Conservation (phyloP, 164 flowering plant species). For the Macadamia tetraphylla region DNA sequence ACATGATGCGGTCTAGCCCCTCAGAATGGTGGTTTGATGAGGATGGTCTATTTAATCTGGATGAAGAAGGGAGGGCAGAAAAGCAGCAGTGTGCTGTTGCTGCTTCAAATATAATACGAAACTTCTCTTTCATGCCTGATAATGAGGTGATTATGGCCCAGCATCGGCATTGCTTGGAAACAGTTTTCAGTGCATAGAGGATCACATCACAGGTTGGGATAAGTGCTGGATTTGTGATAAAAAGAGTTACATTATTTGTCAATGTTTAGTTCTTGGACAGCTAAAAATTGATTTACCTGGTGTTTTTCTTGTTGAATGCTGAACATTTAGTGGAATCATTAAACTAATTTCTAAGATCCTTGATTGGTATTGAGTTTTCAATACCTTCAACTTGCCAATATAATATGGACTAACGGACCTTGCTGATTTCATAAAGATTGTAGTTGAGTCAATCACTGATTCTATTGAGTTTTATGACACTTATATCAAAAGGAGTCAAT, state of each 20-base stretch:
- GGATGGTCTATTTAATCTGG: slow-evolving; percentile 88
- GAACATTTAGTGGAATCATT: too few species aligned
- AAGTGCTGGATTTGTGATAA: neutral
- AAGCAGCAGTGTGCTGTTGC: slow-evolving; percentile 95
- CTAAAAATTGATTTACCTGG: too few species aligned
- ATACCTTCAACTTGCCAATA: too few species aligned
- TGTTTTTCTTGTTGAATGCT: too few species aligned
- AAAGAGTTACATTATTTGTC: neutral
- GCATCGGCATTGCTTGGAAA: slow-evolving; percentile 82
- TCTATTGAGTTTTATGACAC: too few species aligned
- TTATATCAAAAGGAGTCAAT: too few species aligned
- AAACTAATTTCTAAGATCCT: too few species aligned
- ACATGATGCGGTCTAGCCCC: slow-evolving; percentile 32
- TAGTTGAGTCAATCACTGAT: too few species aligned
- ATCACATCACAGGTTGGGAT: slow-evolving; percentile 50
- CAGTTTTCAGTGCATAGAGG: slow-evolving; percentile 81
- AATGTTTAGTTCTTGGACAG: neutral
- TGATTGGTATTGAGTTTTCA: too few species aligned
- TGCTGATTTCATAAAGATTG: too few species aligned
- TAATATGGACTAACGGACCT: too few species aligned
- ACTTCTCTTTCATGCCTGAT: slow-evolving; percentile 96
- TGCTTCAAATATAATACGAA: slow-evolving; percentile 90
- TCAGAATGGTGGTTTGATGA: slow-evolving; percentile 83
- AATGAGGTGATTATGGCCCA: slow-evolving; percentile 80
- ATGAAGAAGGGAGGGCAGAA: slow-evolving; percentile 88